These are phyloP conservation scores for Coccomyxa subellipsoidea DNA, from an alignment of 163 green algal species.

Conservation along the genomic window DNA sequence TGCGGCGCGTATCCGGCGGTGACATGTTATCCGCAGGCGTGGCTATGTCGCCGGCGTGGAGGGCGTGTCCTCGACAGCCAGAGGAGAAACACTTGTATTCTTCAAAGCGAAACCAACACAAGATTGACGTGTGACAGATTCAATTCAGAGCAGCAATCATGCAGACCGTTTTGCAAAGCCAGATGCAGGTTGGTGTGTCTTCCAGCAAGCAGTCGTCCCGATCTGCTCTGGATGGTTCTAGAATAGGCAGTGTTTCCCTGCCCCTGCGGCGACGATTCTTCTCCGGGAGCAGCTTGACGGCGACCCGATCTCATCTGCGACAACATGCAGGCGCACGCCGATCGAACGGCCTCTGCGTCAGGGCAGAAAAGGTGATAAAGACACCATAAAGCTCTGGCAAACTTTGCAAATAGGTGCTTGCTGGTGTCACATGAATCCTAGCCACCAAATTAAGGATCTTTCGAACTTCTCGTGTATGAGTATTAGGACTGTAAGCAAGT, in stretches of 20 bases:
- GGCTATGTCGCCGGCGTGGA: neutral
- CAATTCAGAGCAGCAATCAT: neutral
- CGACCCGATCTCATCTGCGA: neutral
- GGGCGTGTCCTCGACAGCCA: neutral
- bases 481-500: no score
- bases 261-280: slow-evolving; percentile 4
- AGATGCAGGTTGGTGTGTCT: neutral
- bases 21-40: neutral
- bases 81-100: neutral
- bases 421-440: no score
- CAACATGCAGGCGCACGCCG: neutral
- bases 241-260: neutral
- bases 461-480: no score
- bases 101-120: neutral
- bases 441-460: no score
- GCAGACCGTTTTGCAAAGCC: slow-evolving; percentile 1
- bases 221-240: neutral
- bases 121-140: neutral
- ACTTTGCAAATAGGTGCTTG: neutral
- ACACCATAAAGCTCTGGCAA: neutral
- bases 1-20: neutral
- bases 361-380: slow-evolving; percentile 5
- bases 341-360: neutral
- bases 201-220: neutral
- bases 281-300: neutral